Base-by-base conservation (phyloP, 2,329 filamentous ascomycete species). In the Cladorrhinum sp. region DNA sequence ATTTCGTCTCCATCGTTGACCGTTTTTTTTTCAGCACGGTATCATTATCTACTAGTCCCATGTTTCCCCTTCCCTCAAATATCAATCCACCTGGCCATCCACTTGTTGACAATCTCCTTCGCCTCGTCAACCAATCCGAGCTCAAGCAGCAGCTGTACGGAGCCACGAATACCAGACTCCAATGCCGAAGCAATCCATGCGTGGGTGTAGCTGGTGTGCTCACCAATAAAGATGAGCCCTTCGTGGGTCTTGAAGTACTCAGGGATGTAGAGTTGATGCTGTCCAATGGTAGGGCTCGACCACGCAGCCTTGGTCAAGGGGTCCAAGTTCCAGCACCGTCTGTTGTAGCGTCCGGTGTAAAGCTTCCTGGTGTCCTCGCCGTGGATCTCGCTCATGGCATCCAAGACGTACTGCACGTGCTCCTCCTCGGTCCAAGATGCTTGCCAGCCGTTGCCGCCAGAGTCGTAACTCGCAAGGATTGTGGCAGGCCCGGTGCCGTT, bases 171-270 rank as follows among this genome's bases (percentile, higher is more conserved):
- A 0, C 85, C 87, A 10, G 83, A 87, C 69, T 91, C 87, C 3
- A 91, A 74, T 1, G 88, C 87, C 2, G 81, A 84, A 29, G 82
- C 81, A 54, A 89, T 87, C 87, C 86, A 90, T 1, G 86, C 87
- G 68, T 91, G 88, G 0, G 88, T 91, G 69, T 87, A 89, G 6
- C 81, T 84, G 0, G 87, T 90, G 69, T 90, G 87, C 71, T 91
- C 88, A 1, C 84, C 84, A 5, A 88, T 76, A 61, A 90, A 89
- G 32, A 90, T 84, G n/a, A 87, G 85, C 52, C 86, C 84, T 64
- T 80, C 81, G 71, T 91, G 84, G 0, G 87, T 90, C 69, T 86
- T 82, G 68, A 88, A 90, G 68, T 89, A 91, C n/a, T 87, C 84
- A 0, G 89, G 88, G 8, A 91, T 76, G 66, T 88, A 91, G 23